phyloP scores from a whole-genome alignment of 1,139 yeast genomes.

The Geotrichum cucujoidarum region DNA sequence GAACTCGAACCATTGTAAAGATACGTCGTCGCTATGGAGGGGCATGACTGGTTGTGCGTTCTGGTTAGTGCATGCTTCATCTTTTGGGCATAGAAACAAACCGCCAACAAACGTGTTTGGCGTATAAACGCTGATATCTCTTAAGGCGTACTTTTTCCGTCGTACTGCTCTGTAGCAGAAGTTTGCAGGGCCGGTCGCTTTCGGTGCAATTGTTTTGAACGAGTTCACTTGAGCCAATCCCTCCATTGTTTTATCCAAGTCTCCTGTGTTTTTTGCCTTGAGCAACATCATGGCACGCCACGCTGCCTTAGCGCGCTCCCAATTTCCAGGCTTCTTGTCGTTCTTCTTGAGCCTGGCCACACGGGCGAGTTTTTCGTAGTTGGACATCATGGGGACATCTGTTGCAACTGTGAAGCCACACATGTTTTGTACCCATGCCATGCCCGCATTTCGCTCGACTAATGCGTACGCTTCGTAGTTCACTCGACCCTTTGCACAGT shows the following conservation, averaged over 20 bases:
- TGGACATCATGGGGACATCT: neutral
- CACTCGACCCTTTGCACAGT: constrained; percentile 52
- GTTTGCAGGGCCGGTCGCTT: neutral
- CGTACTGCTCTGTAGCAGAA: constrained; percentile 62
- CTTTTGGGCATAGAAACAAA: constrained; percentile 47
- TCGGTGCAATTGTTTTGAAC: neutral
- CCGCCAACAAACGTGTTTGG: constrained; percentile 68
- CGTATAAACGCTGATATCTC: constrained; percentile 48
- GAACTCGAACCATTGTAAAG: constrained; percentile 43
- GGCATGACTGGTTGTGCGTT: constrained; percentile 50
- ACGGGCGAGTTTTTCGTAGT: neutral
- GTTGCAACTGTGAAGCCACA: constrained; percentile 38
- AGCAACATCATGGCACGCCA: neutral
- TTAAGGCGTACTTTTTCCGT: constrained; percentile 51
- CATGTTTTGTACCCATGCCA: constrained; percentile 52
- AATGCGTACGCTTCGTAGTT: constrained; percentile 44
- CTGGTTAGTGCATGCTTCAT: constrained; percentile 32
- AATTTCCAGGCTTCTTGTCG: neutral
- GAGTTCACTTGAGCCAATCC: neutral
- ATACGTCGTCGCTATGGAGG: constrained; percentile 53
- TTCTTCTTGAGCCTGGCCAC: neutral
- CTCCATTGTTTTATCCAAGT: neutral
- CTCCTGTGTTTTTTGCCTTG: neutral
- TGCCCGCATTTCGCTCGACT: constrained; percentile 40
- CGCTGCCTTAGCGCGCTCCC: neutral